These are phyloP conservation scores for Verticillium longisporum DNA, from an alignment of 2,329 filamentous ascomycete species.

Conservation along the genomic window DNA sequence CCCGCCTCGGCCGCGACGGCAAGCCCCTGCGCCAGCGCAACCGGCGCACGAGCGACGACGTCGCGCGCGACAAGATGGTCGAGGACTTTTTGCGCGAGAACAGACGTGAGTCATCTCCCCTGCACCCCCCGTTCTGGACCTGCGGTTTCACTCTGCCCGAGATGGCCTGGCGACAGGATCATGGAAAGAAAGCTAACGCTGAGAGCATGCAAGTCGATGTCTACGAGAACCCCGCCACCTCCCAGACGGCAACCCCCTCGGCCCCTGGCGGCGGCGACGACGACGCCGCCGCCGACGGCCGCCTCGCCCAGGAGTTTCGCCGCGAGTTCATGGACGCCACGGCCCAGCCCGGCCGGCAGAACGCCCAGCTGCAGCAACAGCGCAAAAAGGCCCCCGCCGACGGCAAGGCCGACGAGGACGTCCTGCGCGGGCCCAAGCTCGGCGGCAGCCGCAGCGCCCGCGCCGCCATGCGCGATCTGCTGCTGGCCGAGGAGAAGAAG, in stretches of 20 bases:
- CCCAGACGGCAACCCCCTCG: conserved; percentile 16
- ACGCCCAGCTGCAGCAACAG: conserved; percentile 19
- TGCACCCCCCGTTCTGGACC: not conserved
- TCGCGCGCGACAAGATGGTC: conserved; percentile 63
- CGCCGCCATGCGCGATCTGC: conserved; percentile 62
- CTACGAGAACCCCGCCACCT: conserved; percentile 49
- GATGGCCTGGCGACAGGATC: too few relatives aligned
- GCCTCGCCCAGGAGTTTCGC: conserved; percentile 71
- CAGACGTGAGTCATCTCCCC: conserved; percentile 40
- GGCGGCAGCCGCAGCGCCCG: conserved; percentile 70
- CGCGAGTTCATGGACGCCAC: conserved; percentile 69
- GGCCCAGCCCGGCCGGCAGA: conserved; percentile 42
- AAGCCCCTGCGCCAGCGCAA: conserved; percentile 48
- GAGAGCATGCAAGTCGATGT: conserved; percentile 51
- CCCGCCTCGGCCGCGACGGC: conserved; percentile 46
- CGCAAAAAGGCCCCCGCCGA: conserved; percentile 20
- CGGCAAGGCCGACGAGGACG: conserved; percentile 43
- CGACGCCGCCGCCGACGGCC: conserved; percentile 64
- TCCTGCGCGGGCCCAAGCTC: conserved; percentile 69
- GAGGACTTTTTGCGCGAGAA: conserved; percentile 65
- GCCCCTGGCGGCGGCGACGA: conserved; percentile 53
- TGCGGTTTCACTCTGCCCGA: too few relatives aligned
- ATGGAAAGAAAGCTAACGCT: conserved; percentile 4
- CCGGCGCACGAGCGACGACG: conserved; percentile 57
- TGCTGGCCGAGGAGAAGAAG: conserved; percentile 48